Base-by-base conservation (phyloP, 495 filamentous ascomycete genomes). In the Talaromyces thailandensis region DNA sequence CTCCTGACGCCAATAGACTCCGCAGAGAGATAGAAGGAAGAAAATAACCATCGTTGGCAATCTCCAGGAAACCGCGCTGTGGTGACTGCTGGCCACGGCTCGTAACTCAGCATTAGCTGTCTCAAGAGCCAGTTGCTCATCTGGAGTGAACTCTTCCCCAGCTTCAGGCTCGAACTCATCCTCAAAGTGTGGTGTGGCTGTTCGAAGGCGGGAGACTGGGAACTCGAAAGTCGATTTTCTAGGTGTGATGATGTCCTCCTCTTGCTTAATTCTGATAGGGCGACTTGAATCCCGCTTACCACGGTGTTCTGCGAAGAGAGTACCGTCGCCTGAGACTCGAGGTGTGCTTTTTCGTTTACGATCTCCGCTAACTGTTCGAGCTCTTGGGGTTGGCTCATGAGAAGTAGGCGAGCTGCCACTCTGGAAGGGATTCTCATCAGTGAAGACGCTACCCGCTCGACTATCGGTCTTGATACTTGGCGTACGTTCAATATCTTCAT, bases 71-170 rank as follows among this genome's bases (percentile, higher is more conserved):
- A 71, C 62, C 28, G 67, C 64, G 7, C 76, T 68, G 25, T 75
- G 71, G 48, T 73, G 74, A 40, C 64, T 69, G 24, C 59, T 61
- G 28, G 40, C 25, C 25, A 35, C 37, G 4, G 25, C 40, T 43
- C 59, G 62, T 12, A 74, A 68, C 43, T 67, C 70, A 6, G 76
- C 78, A 56, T 81, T 82, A 64, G 88, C 88, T 43, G 78, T 80
- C 43, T 79, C 82, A 57, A 94, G 79, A 53, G 92, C 93, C 40
- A 90, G 76, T 72, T 90, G 92, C 69, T 89, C 90, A 51, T 97
- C 91, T 0, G 93, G 89, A 1, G 92, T 96, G 68, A 98, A 98
- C 68, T 98, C 95, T 71, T 98, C 95, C 4, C 89, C 90, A 2
- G 82, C 75, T 58, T 87, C 84, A 1, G 78, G 72, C 52, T 76